Evolutionary conservation across 2,329 filamentous ascomycete species (phyloP).

Genomic region (Paraphaeosphaeria minitans): DNA sequence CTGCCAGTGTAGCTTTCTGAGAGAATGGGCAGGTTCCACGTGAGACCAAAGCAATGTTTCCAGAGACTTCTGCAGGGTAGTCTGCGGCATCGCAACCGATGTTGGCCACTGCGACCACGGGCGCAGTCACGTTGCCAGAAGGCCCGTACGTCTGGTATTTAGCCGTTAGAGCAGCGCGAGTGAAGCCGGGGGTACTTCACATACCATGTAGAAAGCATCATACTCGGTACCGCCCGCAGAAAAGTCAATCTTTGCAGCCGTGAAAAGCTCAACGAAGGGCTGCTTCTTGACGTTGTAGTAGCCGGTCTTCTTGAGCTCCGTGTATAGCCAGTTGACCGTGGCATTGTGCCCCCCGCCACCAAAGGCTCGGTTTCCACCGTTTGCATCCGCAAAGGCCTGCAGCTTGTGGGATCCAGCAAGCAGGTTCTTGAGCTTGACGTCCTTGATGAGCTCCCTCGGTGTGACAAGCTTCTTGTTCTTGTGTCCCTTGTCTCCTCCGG

Average conservation of each 20-base stretch:
- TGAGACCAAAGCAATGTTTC: constrained; percentile 69
- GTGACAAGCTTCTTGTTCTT: constrained; percentile 12
- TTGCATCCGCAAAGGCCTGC: constrained; percentile 47
- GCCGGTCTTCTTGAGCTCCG: constrained; percentile 34
- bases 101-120: constrained; percentile 65
- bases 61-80: constrained; percentile 62
- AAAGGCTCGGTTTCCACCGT: constrained; percentile 46
- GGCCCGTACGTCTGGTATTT: constrained; percentile 60
- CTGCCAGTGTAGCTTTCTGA: constrained; percentile 69
- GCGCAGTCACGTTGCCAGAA: constrained; percentile 63
- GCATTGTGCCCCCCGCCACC: constrained; percentile 46
- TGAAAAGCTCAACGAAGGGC: constrained; percentile 21
- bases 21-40: constrained; percentile 73
- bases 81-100: constrained; percentile 67
- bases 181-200: neutral
- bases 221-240: constrained; percentile 23
- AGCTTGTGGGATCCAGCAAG: constrained; percentile 38
- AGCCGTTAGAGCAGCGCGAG: constrained; percentile 4
- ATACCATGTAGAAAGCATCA: constrained; percentile 33
- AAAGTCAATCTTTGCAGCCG: constrained; percentile 1
- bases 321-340: constrained; percentile 47
- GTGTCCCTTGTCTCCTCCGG: neutral
- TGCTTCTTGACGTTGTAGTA: constrained; percentile 47
- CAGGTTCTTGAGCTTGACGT: constrained; percentile 34
- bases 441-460: constrained; percentile 7